Conservation (phyloP, 1,284 basidiomycete genomes). For the Meira nashicola region DNA sequence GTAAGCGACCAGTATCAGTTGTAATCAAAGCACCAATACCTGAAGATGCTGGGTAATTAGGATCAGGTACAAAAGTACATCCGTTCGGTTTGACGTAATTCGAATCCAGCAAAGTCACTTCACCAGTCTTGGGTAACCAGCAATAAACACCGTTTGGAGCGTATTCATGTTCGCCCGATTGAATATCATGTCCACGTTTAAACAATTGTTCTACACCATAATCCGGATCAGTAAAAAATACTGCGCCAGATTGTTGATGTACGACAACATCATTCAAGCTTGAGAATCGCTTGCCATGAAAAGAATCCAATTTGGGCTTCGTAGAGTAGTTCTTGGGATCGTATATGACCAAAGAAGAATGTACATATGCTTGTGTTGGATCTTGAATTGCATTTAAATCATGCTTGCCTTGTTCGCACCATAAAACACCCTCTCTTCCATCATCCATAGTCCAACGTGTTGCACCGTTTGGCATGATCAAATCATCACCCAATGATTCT, state of each 20-base stretch:
- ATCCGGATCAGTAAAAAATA: conserved; percentile 37
- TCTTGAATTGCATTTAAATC: conserved; percentile 1
- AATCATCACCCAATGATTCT: too few relatives aligned
- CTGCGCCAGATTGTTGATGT: conserved; percentile 22
- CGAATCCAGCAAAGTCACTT: conserved; percentile 24
- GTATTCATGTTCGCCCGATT: conserved; percentile 14
- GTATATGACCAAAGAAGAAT: conserved; percentile 22
- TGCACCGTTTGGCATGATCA: too few relatives aligned
- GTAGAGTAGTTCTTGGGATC: conserved; percentile 15
- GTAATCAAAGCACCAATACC: conserved; percentile 23
- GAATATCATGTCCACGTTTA: conserved; percentile 13
- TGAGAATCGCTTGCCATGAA: conserved; percentile 25
- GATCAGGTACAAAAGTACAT: conserved; percentile 25
- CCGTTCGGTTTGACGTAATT: conserved; percentile 31
- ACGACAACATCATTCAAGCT: conserved; percentile 32
- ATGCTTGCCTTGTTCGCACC: conserved; percentile 26
- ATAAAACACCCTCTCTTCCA: conserved; percentile 15
- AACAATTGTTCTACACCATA: conserved; percentile 35
- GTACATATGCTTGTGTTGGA: conserved; percentile 9
- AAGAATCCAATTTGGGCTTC: conserved; percentile 10
- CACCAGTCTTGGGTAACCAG: conserved; percentile 21
- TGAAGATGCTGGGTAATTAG: conserved; percentile 12
- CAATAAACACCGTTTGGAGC: conserved; percentile 30
- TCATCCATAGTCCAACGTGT: too few relatives aligned
- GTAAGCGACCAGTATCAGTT: conserved; percentile 27